phyloP scores from a whole-genome alignment of 73 alveolate species.

The Stentor roeselii region DNA sequence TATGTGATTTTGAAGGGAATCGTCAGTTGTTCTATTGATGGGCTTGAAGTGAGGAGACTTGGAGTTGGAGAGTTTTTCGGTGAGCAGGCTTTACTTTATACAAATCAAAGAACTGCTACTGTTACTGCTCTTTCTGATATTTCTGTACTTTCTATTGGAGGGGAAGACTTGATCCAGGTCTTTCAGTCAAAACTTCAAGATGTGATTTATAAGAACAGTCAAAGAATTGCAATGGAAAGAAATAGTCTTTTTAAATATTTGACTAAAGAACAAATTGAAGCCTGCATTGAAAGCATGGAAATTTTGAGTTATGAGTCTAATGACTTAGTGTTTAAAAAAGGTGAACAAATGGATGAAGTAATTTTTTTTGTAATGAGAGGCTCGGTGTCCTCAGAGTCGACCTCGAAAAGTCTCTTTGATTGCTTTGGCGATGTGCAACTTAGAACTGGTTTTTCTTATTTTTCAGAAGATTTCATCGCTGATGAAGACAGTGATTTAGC shows the following conservation, averaged over 20 bases:
- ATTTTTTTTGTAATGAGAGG: no score
- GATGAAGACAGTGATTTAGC: conserved; percentile 44
- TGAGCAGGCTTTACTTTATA: conserved; percentile 35
- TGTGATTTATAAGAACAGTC: background rate
- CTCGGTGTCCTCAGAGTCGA: no score
- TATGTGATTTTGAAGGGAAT: conserved; percentile 62
- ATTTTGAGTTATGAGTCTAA: no score
- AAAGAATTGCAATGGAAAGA: background rate
- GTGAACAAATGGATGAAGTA: no score
- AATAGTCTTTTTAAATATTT: background rate
- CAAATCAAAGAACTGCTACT: conserved; percentile 47
- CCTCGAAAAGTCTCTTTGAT: no score
- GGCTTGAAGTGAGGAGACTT: conserved; percentile 45
- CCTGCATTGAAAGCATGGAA: no score
- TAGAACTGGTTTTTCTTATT: no score
- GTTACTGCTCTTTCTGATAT: conserved; percentile 32
- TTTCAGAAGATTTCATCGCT: conserved; percentile 40
- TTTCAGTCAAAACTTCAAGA: background rate
- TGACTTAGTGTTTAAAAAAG: no score
- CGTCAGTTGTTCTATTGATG: conserved; percentile 53
- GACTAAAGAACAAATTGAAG: background rate
- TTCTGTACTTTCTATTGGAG: background rate
- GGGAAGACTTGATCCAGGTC: background rate
- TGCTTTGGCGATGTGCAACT: no score
- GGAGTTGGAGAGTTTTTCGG: conserved; percentile 47